phyloP scores from a whole-genome alignment of 148 eudicot species.

The Simmondsia chinensis region DNA sequence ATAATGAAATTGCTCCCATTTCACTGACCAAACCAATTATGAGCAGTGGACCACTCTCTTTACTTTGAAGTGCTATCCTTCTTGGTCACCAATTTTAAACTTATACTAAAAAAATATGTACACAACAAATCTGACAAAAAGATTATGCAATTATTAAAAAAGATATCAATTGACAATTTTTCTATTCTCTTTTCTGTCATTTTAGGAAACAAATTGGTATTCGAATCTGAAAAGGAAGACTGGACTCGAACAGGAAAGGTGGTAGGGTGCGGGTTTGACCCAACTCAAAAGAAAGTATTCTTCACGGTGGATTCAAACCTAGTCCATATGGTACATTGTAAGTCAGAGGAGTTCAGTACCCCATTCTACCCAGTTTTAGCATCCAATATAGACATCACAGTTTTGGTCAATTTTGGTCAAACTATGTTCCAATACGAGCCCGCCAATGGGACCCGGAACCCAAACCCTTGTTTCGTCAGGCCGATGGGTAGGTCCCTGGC shows the following conservation, averaged over 20 bases:
- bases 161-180: no score
- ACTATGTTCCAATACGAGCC: constrained; percentile 43
- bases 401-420: constrained; percentile 77
- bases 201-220: constrained; percentile 54
- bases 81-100: no score
- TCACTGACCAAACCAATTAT: no score
- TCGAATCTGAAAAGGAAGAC: constrained; percentile 41
- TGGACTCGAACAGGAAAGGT: constrained; percentile 53
- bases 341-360: constrained; percentile 47
- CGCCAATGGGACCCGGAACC: constrained; percentile 52
- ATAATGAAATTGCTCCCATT: no score
- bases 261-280: constrained; percentile 83
- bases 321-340: constrained; percentile 58
- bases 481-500: constrained; percentile 26
- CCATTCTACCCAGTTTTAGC: constrained; percentile 76
- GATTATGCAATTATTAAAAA: no score
- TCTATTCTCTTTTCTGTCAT: neutral
- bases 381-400: constrained; percentile 33
- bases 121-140: no score
- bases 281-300: constrained; percentile 54
- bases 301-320: constrained; percentile 70
- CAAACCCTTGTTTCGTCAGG: constrained; percentile 75
- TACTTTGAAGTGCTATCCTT: no score
- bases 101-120: no score
- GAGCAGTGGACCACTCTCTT: no score